Base-by-base conservation (phyloP, 176 grass and related monocot species). In the Metroxylon sagu region DNA sequence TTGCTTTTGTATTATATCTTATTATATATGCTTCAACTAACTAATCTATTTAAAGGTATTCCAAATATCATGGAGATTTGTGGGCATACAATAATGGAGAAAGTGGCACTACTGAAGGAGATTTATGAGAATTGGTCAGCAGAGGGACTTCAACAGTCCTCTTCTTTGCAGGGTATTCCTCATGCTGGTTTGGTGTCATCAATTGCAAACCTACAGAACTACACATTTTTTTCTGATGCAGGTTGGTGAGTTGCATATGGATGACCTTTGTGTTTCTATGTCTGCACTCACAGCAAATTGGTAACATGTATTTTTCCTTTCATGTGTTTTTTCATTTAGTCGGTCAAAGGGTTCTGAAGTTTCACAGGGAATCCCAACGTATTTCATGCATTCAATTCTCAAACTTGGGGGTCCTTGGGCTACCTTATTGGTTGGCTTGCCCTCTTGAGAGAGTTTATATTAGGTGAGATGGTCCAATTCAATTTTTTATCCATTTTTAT, bases 371-470 rank as follows among this genome's bases (percentile, higher is more conserved):
- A 56, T 80, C 84, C 14, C 82, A 65, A 8, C 65, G 19, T n/a
- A 80, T 67, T 19, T 85, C 73, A 19, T 75, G n/a, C 52, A 58
- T 97, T 72, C 66, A 74, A 4, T 82, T 97, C 75, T 88, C 78
- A 4, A 91, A 91, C 50, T 75, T 87, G 62, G 87, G 79, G 30
- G 62, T 85, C 21, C 75, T 97, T 70, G 87, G 87, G 16, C 70
- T 97, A 56, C 87, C 92, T 26, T 79, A 82, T 79, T 91, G 87
- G 84, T 76, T 76, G 76, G 58, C 83, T 73, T 85, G 72, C 48
- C 77, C 57, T 65, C 69, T 91, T 6, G 92, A 97, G 72, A 97
- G 54, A 72, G 78, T 97, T 76, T 76, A 53, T 72, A 67, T 60
- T 21, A 75, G 80, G 87, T 97, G 49, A 81, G 80, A 18, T 75